Evolutionary conservation across 2,329 filamentous ascomycete species (phyloP), one percentile per base, ranked within the genome.

Genomic region (Clarireedia monteithiana): DNA sequence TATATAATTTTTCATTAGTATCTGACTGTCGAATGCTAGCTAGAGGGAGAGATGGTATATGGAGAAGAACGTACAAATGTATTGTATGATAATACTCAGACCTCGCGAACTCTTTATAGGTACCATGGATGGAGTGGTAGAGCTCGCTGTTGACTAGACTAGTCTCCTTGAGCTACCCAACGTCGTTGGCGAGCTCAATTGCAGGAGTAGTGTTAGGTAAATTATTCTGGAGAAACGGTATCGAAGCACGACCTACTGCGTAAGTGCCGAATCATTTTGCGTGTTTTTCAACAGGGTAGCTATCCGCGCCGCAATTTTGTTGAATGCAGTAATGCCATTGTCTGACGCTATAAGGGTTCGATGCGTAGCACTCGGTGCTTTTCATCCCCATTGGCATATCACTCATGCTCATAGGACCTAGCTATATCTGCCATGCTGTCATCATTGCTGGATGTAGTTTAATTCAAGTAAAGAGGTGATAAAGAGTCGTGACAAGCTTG

Each of bases 281-380:
- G 5, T 44, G 36, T 6, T 50, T 42, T 10, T 50, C 38, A 2
- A 36, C 15, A 10, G 15, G 24, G 27, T 44, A 34, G 27, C 24
- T 36, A 30, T 50, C 23, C 3, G 38, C 48, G 17, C 30, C 6
- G 14, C 38, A 50, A 9, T 50, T 50, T 7, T 20, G 15, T 27
- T 44, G 38, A 17, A 50, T 50, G 15, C 38, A 50, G 23, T 34
- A 50, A 50, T 27, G 38, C 24, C 15, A 50, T 34, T 17, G 3
- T 50, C n/a, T 50, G 48, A 27, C 39, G n/a, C 67, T 47, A 73
- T 72, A 60, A 50, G 60, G 59, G 44, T 52, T 52, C 3, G 38
- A 30, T 9, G 36, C 50, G 15, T 52, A 52, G 39, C 50, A 46
- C 4, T 52, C 50, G 20, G 1, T 15, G 26, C 50, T 52, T 3